Percentiles rank a stretch among this genome's conserved stretches.
These are phyloP conservation scores for Tranzscheliella williamsii DNA, from an alignment of 1,284 basidiomycete genomes.

Conservation along the genomic window DNA sequence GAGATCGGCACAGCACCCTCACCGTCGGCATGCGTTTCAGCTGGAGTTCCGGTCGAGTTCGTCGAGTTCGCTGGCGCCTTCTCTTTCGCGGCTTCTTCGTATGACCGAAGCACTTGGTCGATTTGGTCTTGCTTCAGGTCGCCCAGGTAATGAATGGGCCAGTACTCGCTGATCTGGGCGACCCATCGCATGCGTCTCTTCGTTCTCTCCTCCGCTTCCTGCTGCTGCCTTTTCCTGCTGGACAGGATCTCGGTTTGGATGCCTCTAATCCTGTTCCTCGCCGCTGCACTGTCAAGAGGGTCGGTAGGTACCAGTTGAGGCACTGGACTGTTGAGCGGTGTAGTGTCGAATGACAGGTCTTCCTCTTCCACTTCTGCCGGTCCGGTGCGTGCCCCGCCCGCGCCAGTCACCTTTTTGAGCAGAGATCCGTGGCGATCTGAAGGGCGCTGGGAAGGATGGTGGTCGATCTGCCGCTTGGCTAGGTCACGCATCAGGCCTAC, in stretches of 20 bases:
- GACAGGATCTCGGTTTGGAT: slow-evolving; percentile 4
- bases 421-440: neutral
- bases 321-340: slow-evolving; percentile 76
- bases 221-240: slow-evolving; percentile 9
- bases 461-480: slow-evolving; percentile 65
- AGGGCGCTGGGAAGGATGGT: neutral
- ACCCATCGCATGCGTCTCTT: slow-evolving; percentile 62
- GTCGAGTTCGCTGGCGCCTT: neutral
- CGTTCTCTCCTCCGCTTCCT: slow-evolving; percentile 37
- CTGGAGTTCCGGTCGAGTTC: neutral
- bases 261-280: neutral
- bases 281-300: slow-evolving; percentile 9
- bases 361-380: slow-evolving; percentile 41
- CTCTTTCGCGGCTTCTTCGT: slow-evolving; percentile 16
- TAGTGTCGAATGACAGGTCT: slow-evolving; percentile 46
- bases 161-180: slow-evolving; percentile 70
- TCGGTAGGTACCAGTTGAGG: slow-evolving; percentile 64
- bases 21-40: neutral
- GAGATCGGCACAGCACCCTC: neutral
- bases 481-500: slow-evolving; percentile 73
- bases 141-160: slow-evolving; percentile 79
- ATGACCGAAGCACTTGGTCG: slow-evolving; percentile 62
- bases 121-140: slow-evolving; percentile 73
- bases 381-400: neutral
- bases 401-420: neutral